Conservation (phyloP, 805 yeast genomes). For the Saccharomycopsis olivae region DNA sequence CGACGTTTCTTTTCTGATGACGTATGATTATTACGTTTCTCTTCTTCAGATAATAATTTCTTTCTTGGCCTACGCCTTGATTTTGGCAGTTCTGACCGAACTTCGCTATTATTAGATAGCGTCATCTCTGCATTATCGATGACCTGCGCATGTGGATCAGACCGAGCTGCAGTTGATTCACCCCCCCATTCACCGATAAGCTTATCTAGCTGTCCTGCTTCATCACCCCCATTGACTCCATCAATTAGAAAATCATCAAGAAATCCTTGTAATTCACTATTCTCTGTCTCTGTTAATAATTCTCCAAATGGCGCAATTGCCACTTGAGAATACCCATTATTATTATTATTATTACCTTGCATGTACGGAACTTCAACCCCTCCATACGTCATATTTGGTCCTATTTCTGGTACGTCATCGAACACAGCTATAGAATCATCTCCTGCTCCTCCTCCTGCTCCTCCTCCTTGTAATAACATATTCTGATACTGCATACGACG, state of each 20-base stretch:
- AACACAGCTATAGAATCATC: background rate
- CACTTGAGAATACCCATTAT: background rate
- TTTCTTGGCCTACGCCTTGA: constrained; percentile 8
- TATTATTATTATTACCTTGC: background rate
- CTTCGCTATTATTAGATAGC: background rate
- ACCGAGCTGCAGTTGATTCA: background rate
- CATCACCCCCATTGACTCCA: constrained; percentile 4
- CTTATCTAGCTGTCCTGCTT: constrained; percentile 5
- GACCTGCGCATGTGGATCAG: no score
- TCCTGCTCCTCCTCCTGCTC: background rate
- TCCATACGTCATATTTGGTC: no score
- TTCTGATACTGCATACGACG: constrained; percentile 13
- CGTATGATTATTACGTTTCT: constrained; percentile 28
- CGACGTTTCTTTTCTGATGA: constrained; percentile 31
- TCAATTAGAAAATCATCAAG: constrained; percentile 18
- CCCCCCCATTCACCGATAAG: background rate
- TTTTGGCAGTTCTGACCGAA: background rate
- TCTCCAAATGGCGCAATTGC: constrained; percentile 1
- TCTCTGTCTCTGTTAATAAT: constrained; percentile 15
- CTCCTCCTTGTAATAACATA: background rate
- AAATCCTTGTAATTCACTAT: constrained; percentile 15
- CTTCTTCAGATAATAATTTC: constrained; percentile 23
- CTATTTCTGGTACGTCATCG: no score
- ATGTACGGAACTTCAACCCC: no score
- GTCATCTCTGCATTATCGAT: no score